Percentiles rank a stretch among this genome's conserved stretches.
Conservation (phyloP, 768 basidiomycete species). For the Tylopilus felleus region DNA sequence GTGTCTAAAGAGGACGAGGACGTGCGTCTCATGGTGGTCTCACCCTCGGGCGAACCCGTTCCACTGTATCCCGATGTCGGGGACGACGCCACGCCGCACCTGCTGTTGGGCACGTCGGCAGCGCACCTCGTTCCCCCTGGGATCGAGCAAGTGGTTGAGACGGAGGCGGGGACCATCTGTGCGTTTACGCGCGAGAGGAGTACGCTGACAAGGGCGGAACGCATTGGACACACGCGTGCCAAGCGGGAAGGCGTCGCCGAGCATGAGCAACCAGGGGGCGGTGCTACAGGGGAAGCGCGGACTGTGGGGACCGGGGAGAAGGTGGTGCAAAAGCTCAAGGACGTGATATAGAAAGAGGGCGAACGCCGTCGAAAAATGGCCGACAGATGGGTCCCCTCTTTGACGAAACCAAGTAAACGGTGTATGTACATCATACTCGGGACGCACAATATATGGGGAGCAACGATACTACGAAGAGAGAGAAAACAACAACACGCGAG, state of each 20-base stretch:
- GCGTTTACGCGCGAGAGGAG: conserved; percentile 55
- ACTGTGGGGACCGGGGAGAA: conserved; percentile 74
- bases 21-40: conserved; percentile 2
- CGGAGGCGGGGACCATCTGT: conserved; percentile 40
- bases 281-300: conserved; percentile 35
- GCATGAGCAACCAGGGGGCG: no score
- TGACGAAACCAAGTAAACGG: conserved; percentile 2
- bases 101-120: conserved; percentile 49
- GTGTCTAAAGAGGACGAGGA: not conserved
- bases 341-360: conserved; percentile 84
- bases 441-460: conserved; percentile 12
- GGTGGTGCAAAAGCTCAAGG: conserved; percentile 80
- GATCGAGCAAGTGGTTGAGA: conserved; percentile 82
- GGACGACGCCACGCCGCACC: conserved; percentile 58
- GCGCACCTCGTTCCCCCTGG: conserved; percentile 62
- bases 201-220: conserved; percentile 69
- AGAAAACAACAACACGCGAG: conserved; percentile 1
- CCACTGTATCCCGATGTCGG: not conserved
- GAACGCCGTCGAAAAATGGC: conserved; percentile 59
- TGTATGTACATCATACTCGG: conserved; percentile 20
- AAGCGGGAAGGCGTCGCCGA: conserved; percentile 38
- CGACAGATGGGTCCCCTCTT: conserved; percentile 8
- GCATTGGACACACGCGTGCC: conserved; percentile 58
- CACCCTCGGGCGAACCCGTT: conserved; percentile 26
- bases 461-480: conserved; percentile 1